A percentile compares a stretch with the other conserved stretches of the same genome.
These are phyloP conservation scores for Angophora floribunda DNA, from an alignment of 345 rosid species.

Conservation along the genomic window DNA sequence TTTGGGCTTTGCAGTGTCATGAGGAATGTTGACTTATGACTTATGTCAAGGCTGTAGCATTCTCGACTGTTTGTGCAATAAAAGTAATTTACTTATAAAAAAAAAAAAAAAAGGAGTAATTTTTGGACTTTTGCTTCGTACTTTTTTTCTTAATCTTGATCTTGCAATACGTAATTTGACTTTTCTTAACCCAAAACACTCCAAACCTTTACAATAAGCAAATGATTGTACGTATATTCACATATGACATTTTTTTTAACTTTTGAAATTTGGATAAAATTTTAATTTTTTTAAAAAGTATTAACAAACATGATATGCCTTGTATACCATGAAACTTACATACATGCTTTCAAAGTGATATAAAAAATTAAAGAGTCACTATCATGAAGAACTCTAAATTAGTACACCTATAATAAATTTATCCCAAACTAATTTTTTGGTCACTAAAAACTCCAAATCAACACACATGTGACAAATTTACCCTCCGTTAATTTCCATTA, in stretches of 20 bases:
- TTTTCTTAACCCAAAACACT: neutral
- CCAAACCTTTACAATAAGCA: neutral
- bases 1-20: neutral
- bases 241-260: neutral
- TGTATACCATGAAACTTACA: neutral
- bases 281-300: neutral
- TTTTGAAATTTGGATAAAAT: neutral
- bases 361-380: neutral
- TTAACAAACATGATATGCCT: neutral
- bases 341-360: neutral
- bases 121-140: neutral
- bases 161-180: neutral
- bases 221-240: neutral
- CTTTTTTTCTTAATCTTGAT: neutral
- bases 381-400: no score
- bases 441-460: no score
- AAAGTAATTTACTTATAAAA: neutral
- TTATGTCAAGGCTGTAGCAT: neutral
- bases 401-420: no score
- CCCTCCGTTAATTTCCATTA: rapidly evolving
- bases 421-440: neutral
- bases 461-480: neutral
- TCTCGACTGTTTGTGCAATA: neutral
- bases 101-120: neutral
- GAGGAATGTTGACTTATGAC: neutral